Base-by-base conservation (phyloP, 768 basidiomycete genomes). In the Mycena haematopus region DNA sequence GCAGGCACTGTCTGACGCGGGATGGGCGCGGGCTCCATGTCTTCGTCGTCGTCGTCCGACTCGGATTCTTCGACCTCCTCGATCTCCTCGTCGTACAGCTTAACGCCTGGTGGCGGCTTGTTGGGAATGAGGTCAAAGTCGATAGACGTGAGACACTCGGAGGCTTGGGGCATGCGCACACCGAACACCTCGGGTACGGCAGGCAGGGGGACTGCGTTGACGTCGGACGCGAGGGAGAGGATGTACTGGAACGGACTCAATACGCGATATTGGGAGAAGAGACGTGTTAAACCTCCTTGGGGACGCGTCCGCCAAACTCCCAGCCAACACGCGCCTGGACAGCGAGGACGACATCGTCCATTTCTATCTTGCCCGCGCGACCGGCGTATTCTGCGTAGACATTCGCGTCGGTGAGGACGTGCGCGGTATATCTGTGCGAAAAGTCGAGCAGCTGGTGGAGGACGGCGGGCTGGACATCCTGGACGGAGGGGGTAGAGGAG, bases 341-440 rank as follows among this genome's bases (percentile, higher is more conserved):
- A 2, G 92, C 91, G 42, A 95, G 80, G 4, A 85, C 83, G 50
- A 92, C 79, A 74, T 95, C 93, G 65, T 95, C 92, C 81, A 89
- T 85, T 66, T 93, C 92, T 57, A 95, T 80, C 77, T 90, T 93
- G 61, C 89, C 90, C 3, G 85, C 73, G 46, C 88, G 82, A 15
- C 91, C 90, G 21, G 90, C 93, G 72, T 95, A 93, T 68, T 95
- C 93, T 17, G 92, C 89, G 72, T 95, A 95, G 21, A 93, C 90
- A 66, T 87, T 86, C 31, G 92, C 92, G 75, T 95, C 93, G 11
- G 90, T 88, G 45, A 95, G 78, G 29, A 93, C 90, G 68, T 95
- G 92, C 9, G 86, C 81, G 2, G 92, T 90, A 73, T 95, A 95
- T 62, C 93, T 78, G 71, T 94, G 88, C 0, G 93, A 85, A 68